Conservation (phyloP, 2,329 filamentous ascomycete genomes). For the Periconia sp. region DNA sequence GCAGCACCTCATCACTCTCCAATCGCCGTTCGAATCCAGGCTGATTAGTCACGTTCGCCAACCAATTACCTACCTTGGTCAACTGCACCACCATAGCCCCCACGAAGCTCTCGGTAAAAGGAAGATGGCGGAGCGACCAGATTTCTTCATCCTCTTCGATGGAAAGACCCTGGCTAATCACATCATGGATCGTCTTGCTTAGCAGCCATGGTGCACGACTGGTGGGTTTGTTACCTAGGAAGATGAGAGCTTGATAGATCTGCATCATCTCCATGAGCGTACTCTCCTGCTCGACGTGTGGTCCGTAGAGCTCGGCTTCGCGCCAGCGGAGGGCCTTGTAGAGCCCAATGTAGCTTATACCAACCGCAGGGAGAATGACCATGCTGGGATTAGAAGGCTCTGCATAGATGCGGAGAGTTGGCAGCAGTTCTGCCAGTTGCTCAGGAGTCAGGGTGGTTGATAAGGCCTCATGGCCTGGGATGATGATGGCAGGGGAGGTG, state of each 20-base stretch:
- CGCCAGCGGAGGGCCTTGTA: conserved; percentile 11
- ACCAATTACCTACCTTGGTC: neutral
- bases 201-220: neutral
- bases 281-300: neutral
- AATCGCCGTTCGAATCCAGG: neutral
- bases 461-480: conserved; percentile 10
- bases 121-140: conserved; percentile 12
- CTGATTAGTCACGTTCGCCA: neutral
- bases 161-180: neutral
- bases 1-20: conserved; percentile 1
- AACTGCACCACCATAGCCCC: conserved; percentile 7
- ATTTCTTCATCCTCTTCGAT: conserved; percentile 5
- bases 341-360: conserved; percentile 14
- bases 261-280: neutral
- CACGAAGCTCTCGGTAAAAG: conserved; percentile 15
- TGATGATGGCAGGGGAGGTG: conserved; percentile 8
- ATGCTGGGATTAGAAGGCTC: conserved; percentile 9
- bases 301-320: conserved; percentile 3
- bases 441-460: conserved; percentile 11
- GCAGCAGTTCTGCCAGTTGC: conserved; percentile 10
- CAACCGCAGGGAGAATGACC: conserved; percentile 12
- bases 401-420: conserved; percentile 15
- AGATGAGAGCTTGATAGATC: conserved; percentile 11
- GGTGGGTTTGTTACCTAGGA: conserved; percentile 6
- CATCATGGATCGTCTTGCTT: neutral